Base-by-base conservation (phyloP, 1,284 basidiomycete genomes). In the Phlebopus sp. region DNA sequence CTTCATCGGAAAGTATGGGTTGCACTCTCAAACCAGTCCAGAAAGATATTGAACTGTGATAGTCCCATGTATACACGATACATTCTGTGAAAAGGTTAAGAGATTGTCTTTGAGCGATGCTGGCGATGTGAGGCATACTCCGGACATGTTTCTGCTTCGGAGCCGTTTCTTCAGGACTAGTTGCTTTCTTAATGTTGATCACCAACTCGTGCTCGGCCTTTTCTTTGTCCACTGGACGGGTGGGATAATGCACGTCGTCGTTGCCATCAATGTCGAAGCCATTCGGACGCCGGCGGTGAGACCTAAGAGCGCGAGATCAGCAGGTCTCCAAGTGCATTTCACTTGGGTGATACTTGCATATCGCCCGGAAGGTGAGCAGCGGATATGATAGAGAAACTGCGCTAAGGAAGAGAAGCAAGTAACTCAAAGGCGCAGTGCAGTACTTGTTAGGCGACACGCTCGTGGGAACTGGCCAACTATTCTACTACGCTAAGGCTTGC, bases 31-130 rank as follows among this genome's bases (percentile, higher is more conserved):
- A 77, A 21, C 92, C 92, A 58, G 90, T 93, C 95, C 95, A 97
- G 63, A 97, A 95, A 6, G 93, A 94, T 59, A 92, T 84, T 32
- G 93, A 96, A n/a, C 91, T 90, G 64, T 96, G 93, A 64, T 97
- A 97, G 68, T 97, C 94, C 94, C 94, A 97, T 13, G 94, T 97
- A 69, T 94, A 97, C 29, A 97, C 91, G 65, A 97, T 96, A 59
- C 90, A 92, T 74, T 96, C 94, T 97, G 66, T 13, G 18, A 44
- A 34, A 29, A 34, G 13, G 48, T 62, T 36, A 60, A 57, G 35
- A 50, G 17, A 29, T 37, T 18, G 25, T 41, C 23, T 39, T 46
- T 5, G n/a, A 45, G 18, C 2, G 6, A 35, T 42, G 32, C n/a
- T n/a, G 42, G 31, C 27, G 27, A 42, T 34, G 37, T 37, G 18